Evolutionary conservation across 148 eudicot genomes (phyloP).

Genomic region (Cornus kousa): DNA sequence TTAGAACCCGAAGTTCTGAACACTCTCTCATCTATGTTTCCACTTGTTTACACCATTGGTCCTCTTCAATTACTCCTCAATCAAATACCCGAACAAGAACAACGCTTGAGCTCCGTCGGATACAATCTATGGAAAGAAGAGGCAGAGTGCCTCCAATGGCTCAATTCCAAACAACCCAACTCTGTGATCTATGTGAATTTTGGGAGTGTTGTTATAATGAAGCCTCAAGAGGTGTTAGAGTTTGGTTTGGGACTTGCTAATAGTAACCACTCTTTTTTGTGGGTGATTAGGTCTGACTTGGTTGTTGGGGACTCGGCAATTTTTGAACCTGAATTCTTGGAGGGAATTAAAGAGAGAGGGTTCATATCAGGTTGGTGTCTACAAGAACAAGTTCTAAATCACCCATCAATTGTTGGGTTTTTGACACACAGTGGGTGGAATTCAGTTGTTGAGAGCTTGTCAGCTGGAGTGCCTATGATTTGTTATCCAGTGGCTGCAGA

Average conservation of each 20-base stretch:
- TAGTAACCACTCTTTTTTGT: not conserved
- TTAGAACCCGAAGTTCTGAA: not conserved
- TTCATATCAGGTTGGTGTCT: not conserved
- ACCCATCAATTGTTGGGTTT: not conserved
- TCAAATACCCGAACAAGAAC: not conserved
- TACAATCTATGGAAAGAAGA: not conserved
- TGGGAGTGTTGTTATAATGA: not conserved
- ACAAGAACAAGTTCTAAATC: not conserved
- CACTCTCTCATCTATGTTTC: not conserved
- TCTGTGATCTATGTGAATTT: not conserved
- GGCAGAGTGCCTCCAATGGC: not conserved
- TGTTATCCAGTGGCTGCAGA: slow-evolving; percentile 34
- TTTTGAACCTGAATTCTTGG: not conserved
- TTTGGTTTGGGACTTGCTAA: not conserved
- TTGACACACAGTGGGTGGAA: slow-evolving; percentile 53
- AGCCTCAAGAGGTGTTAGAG: not conserved
- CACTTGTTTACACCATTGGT: not conserved
- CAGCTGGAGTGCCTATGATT: slow-evolving; percentile 26
- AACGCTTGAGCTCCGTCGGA: not conserved
- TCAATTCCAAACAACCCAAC: not conserved
- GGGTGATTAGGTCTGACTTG: not conserved
- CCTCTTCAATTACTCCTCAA: not conserved
- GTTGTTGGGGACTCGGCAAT: not conserved
- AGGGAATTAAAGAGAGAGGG: not conserved
- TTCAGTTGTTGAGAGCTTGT: slow-evolving; percentile 22